These are phyloP conservation scores for Solanum okadae DNA, from an alignment of 257 asterid genomes.

Conservation along the genomic window DNA sequence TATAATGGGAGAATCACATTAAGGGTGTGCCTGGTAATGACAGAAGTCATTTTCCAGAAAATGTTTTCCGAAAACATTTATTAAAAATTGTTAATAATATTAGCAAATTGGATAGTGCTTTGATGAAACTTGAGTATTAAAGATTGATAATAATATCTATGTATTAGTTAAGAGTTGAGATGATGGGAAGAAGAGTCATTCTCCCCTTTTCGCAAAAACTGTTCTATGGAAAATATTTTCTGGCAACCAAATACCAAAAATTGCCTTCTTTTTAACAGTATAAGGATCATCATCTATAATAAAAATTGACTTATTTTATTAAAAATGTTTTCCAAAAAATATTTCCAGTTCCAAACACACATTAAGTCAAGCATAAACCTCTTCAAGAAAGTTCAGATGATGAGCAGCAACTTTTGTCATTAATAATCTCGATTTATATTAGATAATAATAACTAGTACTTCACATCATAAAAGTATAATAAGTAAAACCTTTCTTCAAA, in stretches of 20 bases:
- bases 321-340: neutral
- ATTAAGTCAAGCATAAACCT: neutral
- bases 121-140: neutral
- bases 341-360: neutral
- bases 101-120: neutral
- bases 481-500: neutral
- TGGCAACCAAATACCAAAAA: neutral
- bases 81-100: neutral
- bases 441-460: neutral
- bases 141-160: neutral
- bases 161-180: neutral
- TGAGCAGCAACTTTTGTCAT: neutral
- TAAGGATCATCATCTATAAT: neutral
- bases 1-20: neutral
- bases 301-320: neutral
- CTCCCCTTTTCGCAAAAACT: neutral
- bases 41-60: neutral
- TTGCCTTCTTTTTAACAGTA: neutral
- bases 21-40: neutral
- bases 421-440: neutral
- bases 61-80: neutral
- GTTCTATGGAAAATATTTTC: neutral
- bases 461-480: neutral
- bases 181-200: neutral
- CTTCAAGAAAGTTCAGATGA: neutral